A percentile compares a stretch with the other conserved stretches of the same genome.
Evolutionary conservation across 768 basidiomycete genomes (phyloP).

Genomic region (Boletus sp.): DNA sequence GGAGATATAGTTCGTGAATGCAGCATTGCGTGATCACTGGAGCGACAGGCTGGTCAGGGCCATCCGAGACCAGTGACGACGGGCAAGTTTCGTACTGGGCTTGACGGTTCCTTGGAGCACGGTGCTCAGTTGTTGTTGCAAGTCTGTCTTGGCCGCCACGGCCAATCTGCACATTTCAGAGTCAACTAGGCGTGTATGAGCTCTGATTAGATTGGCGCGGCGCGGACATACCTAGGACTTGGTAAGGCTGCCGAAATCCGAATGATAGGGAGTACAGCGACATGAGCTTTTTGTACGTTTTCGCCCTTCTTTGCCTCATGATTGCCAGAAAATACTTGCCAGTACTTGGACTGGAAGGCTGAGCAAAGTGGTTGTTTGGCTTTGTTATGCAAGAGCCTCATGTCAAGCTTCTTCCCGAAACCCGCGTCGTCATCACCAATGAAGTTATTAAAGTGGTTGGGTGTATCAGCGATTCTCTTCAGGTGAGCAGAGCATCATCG

Average conservation of each 20-base stretch:
- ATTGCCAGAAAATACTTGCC: constrained; percentile 4
- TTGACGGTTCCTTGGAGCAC: constrained; percentile 89
- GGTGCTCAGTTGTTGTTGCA: constrained; percentile 68
- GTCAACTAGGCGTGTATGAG: constrained; percentile 57
- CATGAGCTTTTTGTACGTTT: constrained; percentile 95
- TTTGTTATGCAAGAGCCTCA: constrained; percentile 12
- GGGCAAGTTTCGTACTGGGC: constrained; percentile 64
- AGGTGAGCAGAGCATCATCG: constrained; percentile 3
- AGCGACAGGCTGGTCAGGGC: constrained; percentile 43
- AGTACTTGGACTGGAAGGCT: no score
- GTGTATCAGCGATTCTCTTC: constrained; percentile 11
- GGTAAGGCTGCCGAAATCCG: constrained; percentile 91
- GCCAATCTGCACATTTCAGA: constrained; percentile 77
- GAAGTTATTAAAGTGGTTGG: constrained; percentile 10
- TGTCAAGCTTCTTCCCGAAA: no score
- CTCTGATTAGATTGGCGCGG: not conserved
- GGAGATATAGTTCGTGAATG: constrained; percentile 89
- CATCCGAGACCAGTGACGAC: constrained; percentile 3
- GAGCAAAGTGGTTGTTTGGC: constrained; percentile 23
- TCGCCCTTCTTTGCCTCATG: constrained; percentile 96
- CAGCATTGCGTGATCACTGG: constrained; percentile 99
- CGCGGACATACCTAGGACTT: constrained; percentile 68
- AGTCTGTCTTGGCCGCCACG: constrained; percentile 67
- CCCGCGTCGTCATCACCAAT: not conserved
- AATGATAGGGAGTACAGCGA: constrained; percentile 82